Conservation (phyloP, 495 filamentous ascomycete genomes). For the Xylaria grammica region DNA sequence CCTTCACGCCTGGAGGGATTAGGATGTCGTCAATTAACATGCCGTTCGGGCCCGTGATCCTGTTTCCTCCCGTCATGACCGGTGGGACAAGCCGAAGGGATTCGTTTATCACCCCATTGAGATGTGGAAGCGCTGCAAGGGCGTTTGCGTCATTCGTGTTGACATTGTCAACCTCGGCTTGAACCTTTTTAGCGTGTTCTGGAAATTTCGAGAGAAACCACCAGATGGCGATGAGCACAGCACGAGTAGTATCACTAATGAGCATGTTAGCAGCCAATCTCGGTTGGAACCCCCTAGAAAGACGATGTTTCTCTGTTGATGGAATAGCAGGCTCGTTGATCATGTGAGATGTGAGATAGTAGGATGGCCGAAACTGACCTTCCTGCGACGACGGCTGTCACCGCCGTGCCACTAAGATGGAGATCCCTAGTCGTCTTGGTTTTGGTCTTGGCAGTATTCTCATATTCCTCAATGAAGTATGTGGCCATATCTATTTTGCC, state of each 20-base stretch:
- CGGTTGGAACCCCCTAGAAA: not conserved
- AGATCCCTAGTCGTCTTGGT: slow-evolving; percentile 22
- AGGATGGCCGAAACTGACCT: slow-evolving; percentile 15
- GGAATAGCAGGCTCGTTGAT: not conserved
- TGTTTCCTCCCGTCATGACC: slow-evolving; percentile 21
- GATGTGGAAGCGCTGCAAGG: slow-evolving; percentile 21
- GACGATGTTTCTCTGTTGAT: not conserved
- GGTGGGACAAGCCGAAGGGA: slow-evolving; percentile 23
- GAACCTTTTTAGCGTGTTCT: slow-evolving; percentile 24
- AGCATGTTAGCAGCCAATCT: not conserved
- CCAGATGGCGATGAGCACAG: slow-evolving; percentile 19
- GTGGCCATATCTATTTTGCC: slow-evolving; percentile 24
- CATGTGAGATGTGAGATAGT: not conserved
- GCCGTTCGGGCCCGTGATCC: slow-evolving; percentile 27
- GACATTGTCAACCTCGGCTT: slow-evolving; percentile 15
- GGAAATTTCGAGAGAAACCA: slow-evolving; percentile 27
- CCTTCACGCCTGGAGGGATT: slow-evolving; percentile 26
- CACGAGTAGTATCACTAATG: slow-evolving; percentile 23
- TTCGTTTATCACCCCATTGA: slow-evolving; percentile 26
- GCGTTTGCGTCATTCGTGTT: slow-evolving; percentile 13
- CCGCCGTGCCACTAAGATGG: slow-evolving; percentile 25
- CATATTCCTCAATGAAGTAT: slow-evolving; percentile 27
- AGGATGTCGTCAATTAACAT: slow-evolving; percentile 19
- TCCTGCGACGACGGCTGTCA: slow-evolving; percentile 31
- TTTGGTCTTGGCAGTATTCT: slow-evolving; percentile 12